These are phyloP conservation scores for Rubus idaeus DNA, from an alignment of 306 rosid species.

Conservation along the genomic window DNA sequence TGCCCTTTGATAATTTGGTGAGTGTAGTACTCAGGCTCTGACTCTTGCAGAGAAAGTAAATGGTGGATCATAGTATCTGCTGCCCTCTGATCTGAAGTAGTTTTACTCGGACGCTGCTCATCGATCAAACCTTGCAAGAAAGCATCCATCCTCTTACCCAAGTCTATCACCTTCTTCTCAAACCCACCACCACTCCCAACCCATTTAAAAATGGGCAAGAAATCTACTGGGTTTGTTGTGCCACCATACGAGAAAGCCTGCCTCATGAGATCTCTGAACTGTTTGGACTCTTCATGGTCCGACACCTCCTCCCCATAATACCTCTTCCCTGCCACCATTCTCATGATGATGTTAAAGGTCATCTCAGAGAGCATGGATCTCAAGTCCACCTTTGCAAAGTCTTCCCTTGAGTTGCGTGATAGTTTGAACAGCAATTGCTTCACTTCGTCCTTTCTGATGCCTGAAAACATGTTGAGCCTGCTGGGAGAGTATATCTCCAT, in stretches of 20 bases:
- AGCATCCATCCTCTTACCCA: not conserved
- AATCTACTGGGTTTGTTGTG: not conserved
- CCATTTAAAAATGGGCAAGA: constrained; percentile 9
- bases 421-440: constrained; percentile 10
- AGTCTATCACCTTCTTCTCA: not conserved
- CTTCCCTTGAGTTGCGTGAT: not conserved
- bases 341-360: constrained; percentile 18
- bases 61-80: constrained; percentile 19
- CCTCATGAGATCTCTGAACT: constrained; percentile 3
- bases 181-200: not conserved
- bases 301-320: constrained; percentile 8
- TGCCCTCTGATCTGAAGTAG: not conserved
- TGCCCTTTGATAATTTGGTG: constrained; percentile 25
- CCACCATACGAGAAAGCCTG: constrained; percentile 8
- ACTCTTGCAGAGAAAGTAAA: constrained; percentile 23
- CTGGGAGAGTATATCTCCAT: constrained; percentile 17
- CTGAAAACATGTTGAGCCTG: not conserved
- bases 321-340: constrained; percentile 23
- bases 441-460: constrained; percentile 11
- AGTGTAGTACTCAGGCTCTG: constrained; percentile 25
- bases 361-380: constrained; percentile 9
- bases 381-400: constrained; percentile 10
- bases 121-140: constrained; percentile 10
- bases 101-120: not conserved
- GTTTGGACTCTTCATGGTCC: not conserved